These are phyloP conservation scores for Setomelanomma holmii DNA, from an alignment of 2,329 filamentous ascomycete genomes.

Conservation along the genomic window DNA sequence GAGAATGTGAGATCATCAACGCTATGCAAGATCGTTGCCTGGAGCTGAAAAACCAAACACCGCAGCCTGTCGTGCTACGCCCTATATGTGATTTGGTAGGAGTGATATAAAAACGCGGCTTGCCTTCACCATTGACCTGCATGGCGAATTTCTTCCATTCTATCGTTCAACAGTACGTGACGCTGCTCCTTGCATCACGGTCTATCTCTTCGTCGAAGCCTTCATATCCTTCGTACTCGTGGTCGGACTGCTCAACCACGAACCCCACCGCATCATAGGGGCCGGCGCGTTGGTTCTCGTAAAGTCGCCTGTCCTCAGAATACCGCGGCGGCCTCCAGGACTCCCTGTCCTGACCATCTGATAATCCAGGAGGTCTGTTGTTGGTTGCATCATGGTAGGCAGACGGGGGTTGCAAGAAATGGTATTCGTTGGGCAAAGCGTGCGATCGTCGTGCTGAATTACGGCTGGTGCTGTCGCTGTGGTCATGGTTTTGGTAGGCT, in stretches of 20 bases:
- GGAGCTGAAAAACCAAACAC: background rate
- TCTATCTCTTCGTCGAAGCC: background rate
- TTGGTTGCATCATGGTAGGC: no score
- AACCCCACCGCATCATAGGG: constrained; percentile 7
- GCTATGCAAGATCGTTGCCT: background rate
- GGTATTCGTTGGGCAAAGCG: no score
- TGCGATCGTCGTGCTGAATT: no score
- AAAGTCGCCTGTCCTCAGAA: background rate
- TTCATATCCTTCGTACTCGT: background rate
- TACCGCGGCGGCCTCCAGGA: background rate
- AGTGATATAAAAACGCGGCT: no score
- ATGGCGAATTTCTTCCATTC: background rate
- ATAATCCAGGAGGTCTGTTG: no score
- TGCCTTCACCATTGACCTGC: background rate
- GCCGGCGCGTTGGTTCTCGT: background rate
- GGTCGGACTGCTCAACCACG: background rate
- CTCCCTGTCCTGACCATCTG: no score
- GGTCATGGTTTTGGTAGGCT: no score
- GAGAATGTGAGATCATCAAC: background rate
- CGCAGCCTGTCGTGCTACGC: background rate
- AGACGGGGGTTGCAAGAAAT: no score
- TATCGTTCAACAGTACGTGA: background rate
- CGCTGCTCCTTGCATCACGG: background rate
- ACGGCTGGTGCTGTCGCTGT: no score
- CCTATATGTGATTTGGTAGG: constrained; percentile 3